These are phyloP conservation scores for Starmerella riodocensis DNA, from an alignment of 805 yeast genomes.

Conservation along the genomic window DNA sequence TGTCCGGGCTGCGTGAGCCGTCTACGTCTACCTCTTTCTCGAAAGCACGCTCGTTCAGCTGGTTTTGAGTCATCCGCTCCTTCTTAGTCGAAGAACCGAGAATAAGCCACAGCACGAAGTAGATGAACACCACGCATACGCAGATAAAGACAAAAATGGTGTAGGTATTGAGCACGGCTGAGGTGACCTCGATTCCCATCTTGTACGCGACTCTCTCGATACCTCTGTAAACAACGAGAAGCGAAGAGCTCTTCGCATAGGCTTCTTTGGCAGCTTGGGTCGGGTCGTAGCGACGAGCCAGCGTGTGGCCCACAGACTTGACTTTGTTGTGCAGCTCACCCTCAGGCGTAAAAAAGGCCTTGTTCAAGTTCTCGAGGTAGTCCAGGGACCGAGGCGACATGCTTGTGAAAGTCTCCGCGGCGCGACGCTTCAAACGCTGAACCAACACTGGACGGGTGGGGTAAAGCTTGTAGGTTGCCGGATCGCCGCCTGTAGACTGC, in stretches of 20 bases:
- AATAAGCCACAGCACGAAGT: conserved; percentile 41
- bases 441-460: conserved; percentile 57
- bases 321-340: not conserved
- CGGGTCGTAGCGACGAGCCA: conserved; percentile 17
- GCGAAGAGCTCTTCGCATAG: conserved; percentile 20
- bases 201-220: conserved; percentile 69
- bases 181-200: conserved; percentile 67
- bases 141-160: conserved; percentile 73
- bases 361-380: not conserved
- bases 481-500: conserved; percentile 84
- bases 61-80: conserved; percentile 33
- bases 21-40: not conserved
- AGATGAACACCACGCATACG: conserved; percentile 50
- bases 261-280: conserved; percentile 15
- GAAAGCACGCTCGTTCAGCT: conserved; percentile 2
- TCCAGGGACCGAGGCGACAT: conserved; percentile 12
- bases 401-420: conserved; percentile 1
- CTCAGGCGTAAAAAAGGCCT: conserved; percentile 4
- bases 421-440: conserved; percentile 37
- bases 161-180: conserved; percentile 75
- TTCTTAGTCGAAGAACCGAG: conserved; percentile 21
- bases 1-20: not conserved
- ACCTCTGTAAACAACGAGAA: conserved; percentile 65
- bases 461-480: conserved; percentile 47
- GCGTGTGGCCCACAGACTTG: not conserved